Percentiles rank a stretch among this genome's conserved stretches.
phyloP scores from a whole-genome alignment of 345 rosid species.

The Rhizophora mangle region DNA sequence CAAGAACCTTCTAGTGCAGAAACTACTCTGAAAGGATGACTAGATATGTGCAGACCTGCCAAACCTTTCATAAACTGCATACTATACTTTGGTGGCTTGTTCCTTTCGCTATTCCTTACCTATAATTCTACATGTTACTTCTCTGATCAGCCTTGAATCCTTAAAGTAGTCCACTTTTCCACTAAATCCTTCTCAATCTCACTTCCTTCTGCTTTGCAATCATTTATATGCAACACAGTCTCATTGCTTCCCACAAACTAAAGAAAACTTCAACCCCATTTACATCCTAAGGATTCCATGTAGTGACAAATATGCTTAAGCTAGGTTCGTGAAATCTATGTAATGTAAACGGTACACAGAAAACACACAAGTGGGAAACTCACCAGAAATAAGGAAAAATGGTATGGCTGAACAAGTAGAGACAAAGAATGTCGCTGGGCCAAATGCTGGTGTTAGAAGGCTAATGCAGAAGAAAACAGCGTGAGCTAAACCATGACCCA shows the following conservation, averaged over 20 bases:
- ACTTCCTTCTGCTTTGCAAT: not conserved
- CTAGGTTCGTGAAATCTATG: not conserved
- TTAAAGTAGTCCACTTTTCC: not conserved
- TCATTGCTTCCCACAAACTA: not conserved
- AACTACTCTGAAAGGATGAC: not conserved
- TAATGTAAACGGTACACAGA: not conserved
- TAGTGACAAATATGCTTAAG: not conserved
- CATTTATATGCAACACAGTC: not conserved
- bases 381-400: constrained; percentile 90
- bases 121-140: too few relatives aligned
- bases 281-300: too few relatives aligned
- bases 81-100: not conserved
- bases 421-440: constrained; percentile 84
- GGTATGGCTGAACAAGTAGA: constrained; percentile 78
- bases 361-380: constrained; percentile 22
- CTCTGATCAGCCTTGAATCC: not conserved
- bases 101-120: not conserved
- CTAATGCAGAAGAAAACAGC: constrained; percentile 96
- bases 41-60: not conserved
- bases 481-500: constrained; percentile 98
- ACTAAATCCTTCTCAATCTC: not conserved
- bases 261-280: not conserved
- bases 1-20: not conserved
- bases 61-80: not conserved
- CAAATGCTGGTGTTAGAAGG: constrained; percentile 90